Evolutionary conservation across 345 rosid genomes (phyloP), one percentile per base, ranked within the genome.

Genomic region (Lumnitzera racemosa): DNA sequence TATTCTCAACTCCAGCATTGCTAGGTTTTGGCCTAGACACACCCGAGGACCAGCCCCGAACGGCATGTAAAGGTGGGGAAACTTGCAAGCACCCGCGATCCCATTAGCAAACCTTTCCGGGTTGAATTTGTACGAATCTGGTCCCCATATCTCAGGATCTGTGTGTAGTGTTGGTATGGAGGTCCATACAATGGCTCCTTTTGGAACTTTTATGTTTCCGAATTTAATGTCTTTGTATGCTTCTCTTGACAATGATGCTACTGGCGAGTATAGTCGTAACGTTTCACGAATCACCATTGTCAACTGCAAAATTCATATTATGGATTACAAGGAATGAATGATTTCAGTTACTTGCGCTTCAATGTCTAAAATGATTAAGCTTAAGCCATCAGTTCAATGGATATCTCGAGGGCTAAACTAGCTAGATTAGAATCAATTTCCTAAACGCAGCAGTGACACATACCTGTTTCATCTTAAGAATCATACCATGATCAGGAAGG

Each of bases 61-160:
- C 1, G 81, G 78, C 61, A 74, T 65, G 61, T 68, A 25, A 7
- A 67, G 61, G 47, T 74, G 70, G 0, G 76, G 74, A 15, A 49
- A 53, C 60, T 74, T 72, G 79, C 79, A 61, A n/a, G 55, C 74
- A 24, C 71, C 66, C 2, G 65, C 48, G 16, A 78, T 55, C 9
- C 75, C 79, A 15, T 64, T 27, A 13, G 27, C 11, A 17, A 74
- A 78, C 46, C 50, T 61, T 53, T 66, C 65, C 0, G 75, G 82
- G 9, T 49, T 71, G 68, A 74, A 78, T 27, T 62, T 51, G 50
- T 65, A 55, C 4, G 72, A 54, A 24, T 77, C 74, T 2, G 51
- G 62, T 41, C 78, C 78, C 78, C 62, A 70, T 2, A 67, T 59
- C 14, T 54, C 65, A 2, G 71, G 72, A 47, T 65, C 47, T 4